phyloP scores from a whole-genome alignment of 345 rosid genomes.

The Eucalyptus sp. region DNA sequence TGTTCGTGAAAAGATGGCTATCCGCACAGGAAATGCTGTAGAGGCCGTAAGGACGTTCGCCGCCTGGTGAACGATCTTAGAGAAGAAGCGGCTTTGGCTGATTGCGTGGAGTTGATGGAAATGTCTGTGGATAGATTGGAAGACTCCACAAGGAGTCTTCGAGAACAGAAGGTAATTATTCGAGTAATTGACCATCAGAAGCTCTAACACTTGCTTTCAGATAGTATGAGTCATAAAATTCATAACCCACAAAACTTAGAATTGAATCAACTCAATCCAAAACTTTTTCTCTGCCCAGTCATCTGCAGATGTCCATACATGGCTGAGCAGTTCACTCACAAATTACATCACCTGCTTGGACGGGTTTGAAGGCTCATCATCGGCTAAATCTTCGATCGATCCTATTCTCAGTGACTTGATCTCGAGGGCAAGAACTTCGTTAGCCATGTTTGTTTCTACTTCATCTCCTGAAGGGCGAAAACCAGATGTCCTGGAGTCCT shows the following conservation, averaged over 20 bases:
- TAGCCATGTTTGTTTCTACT: conserved; percentile 40
- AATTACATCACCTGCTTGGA: conserved; percentile 77
- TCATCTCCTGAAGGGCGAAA: not conserved
- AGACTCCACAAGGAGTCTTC: conserved; percentile 36
- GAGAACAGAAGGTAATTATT: not conserved
- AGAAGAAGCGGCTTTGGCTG: conserved; percentile 25
- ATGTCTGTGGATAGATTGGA: conserved; percentile 32
- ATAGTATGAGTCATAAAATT: not conserved
- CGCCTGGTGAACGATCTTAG: conserved; percentile 15
- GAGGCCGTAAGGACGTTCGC: not conserved
- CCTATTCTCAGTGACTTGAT: conserved; percentile 34
- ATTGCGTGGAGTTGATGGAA: conserved; percentile 53
- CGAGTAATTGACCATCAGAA: not conserved
- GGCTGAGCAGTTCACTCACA: conserved; percentile 77
- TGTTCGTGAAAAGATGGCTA: conserved; percentile 17
- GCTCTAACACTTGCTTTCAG: not conserved
- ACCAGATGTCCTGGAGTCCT: not conserved
- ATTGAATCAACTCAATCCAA: conserved; percentile 1
- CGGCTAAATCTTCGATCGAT: conserved; percentile 3
- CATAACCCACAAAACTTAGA: not conserved
- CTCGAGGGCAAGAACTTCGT: conserved; percentile 35
- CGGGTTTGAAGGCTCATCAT: conserved; percentile 18
- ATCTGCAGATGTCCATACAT: conserved; percentile 38
- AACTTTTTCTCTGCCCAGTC: conserved; percentile 1
- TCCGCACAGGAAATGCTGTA: conserved; percentile 7